Evolutionary conservation across 129 eudicot genomes (phyloP).

Genomic region (Tagetes erecta): DNA sequence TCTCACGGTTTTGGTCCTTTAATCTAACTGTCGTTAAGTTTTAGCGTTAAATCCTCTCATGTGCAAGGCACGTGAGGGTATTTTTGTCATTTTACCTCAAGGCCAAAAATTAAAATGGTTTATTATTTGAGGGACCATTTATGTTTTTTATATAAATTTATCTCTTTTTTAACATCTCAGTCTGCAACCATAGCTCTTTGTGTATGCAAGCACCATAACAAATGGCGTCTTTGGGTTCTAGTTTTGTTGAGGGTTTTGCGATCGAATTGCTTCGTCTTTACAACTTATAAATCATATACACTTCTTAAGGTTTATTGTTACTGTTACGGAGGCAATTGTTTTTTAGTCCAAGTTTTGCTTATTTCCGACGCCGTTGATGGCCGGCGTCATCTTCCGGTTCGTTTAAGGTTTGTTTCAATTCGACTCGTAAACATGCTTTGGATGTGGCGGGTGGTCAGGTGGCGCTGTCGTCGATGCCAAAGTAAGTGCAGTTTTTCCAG

Average conservation of each 20-base stretch:
- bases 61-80: no score
- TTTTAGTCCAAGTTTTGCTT: no score
- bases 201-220: slow-evolving; percentile 17
- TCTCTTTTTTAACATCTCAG: slow-evolving; percentile 17
- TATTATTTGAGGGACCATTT: no score
- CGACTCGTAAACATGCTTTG: slow-evolving; percentile 44
- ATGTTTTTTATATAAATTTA: no score
- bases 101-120: no score
- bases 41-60: no score
- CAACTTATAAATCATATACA: neutral
- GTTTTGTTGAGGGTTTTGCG: slow-evolving; percentile 10
- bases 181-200: slow-evolving; percentile 27
- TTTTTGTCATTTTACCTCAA: no score
- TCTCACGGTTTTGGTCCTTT: slow-evolving; percentile 18
- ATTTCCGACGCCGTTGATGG: slow-evolving; percentile 21
- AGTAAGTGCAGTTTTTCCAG: no score
- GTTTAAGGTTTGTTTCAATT: slow-evolving; percentile 62
- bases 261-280: neutral
- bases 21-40: no score
- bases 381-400: slow-evolving; percentile 47
- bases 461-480: no score
- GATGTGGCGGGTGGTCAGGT: no score
- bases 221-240: slow-evolving; percentile 35
- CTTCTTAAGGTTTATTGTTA: slow-evolving; percentile 27
- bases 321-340: no score